Percentiles rank a stretch among this genome's conserved stretches.
These are phyloP conservation scores for Pythium dissimile DNA, from an alignment of 352 stramenopile genomes.

Conservation along the genomic window DNA sequence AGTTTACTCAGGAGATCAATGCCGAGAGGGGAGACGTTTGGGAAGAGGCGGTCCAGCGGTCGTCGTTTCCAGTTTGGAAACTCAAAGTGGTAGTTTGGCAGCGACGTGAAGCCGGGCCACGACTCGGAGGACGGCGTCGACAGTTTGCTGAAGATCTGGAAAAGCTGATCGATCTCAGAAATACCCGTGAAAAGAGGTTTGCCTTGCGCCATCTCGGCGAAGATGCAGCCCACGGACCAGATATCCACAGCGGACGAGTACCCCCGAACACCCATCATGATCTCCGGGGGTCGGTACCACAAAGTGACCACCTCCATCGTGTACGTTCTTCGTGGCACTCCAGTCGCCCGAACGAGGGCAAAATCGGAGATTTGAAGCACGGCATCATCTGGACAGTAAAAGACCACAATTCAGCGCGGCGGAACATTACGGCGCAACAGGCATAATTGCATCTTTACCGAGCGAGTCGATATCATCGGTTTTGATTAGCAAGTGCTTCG, in stretches of 20 bases:
- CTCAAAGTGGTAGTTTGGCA: slow-evolving; percentile 97
- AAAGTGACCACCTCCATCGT: slow-evolving; percentile 91
- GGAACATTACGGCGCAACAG: too few relatives aligned
- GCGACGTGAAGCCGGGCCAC: slow-evolving; percentile 95
- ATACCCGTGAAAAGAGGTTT: slow-evolving; percentile 81
- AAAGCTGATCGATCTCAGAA: slow-evolving; percentile 83
- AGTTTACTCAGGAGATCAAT: slow-evolving; percentile 75
- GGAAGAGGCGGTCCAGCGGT: slow-evolving; percentile 67
- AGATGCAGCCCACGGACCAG: slow-evolving; percentile 96
- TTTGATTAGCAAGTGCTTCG: slow-evolving; percentile 87
- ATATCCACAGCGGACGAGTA: slow-evolving; percentile 90
- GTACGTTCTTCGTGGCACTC: slow-evolving; percentile 85
- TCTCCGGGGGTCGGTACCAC: slow-evolving; percentile 89
- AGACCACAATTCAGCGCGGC: background rate
- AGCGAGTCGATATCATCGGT: slow-evolving; percentile 56
- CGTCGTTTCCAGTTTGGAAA: slow-evolving; percentile 78
- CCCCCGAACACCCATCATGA: slow-evolving; percentile 85
- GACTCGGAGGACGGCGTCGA: slow-evolving; percentile 96
- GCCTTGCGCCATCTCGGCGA: slow-evolving; percentile 94
- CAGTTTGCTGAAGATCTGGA: slow-evolving; percentile 90
- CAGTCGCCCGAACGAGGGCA: slow-evolving; percentile 81
- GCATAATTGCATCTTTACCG: slow-evolving; percentile 44
- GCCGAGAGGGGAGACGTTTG: slow-evolving; percentile 61
- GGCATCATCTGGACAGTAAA: slow-evolving; percentile 42
- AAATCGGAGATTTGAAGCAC: slow-evolving; percentile 87